Conservation (phyloP, 2,329 filamentous ascomycete species). For the Torrubiellomyces zombiae region DNA sequence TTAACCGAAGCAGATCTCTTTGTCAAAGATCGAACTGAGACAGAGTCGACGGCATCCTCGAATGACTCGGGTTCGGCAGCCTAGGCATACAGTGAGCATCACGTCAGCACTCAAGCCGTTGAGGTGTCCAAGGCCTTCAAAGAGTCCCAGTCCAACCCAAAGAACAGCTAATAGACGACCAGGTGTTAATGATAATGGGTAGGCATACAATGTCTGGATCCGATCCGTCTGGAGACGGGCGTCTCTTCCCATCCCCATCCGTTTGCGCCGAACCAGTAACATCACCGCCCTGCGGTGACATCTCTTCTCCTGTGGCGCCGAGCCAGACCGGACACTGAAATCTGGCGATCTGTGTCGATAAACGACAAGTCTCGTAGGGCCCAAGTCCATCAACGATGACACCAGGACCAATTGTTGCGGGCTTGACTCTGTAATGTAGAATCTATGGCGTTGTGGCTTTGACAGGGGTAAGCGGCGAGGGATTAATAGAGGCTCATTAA, state of each 20-base stretch:
- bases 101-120: no score
- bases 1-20: slow-evolving; percentile 22
- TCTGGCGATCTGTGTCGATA: no score
- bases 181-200: background rate
- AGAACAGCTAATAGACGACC: background rate
- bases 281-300: slow-evolving; percentile 18
- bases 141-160: no score
- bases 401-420: no score
- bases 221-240: slow-evolving; percentile 15
- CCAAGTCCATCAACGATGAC: no score
- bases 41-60: slow-evolving; percentile 61
- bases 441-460: no score
- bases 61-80: slow-evolving; percentile 32
- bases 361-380: no score
- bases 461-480: no score
- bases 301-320: slow-evolving; percentile 10
- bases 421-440: no score
- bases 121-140: no score
- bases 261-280: slow-evolving; percentile 9
- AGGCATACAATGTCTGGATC: slow-evolving; percentile 12
- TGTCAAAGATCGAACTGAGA: slow-evolving; percentile 48
- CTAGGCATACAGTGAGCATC: slow-evolving; percentile 10
- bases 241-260: slow-evolving; percentile 10
- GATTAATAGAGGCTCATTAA: no score
- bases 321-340: no score